These are phyloP conservation scores for Pascua sp. DNA, from an alignment of 1,284 basidiomycete species.

Conservation along the genomic window DNA sequence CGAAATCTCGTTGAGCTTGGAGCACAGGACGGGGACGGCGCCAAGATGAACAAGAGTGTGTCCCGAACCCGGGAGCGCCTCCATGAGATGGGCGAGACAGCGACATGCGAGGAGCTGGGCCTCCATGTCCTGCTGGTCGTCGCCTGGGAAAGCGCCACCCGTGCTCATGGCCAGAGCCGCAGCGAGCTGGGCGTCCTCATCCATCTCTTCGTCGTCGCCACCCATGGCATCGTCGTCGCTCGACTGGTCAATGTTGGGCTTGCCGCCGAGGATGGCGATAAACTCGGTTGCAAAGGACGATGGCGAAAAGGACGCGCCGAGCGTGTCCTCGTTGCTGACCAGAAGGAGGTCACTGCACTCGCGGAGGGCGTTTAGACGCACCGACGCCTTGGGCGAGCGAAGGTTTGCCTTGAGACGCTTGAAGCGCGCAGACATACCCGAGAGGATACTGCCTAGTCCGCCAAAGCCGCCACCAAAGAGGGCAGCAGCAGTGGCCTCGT, in stretches of 20 bases:
- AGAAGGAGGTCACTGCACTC: constrained; percentile 92
- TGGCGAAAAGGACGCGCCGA: constrained; percentile 82
- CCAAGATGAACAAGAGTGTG: constrained; percentile 93
- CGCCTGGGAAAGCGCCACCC: constrained; percentile 35
- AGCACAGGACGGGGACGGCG: constrained; percentile 89
- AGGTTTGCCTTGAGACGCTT: constrained; percentile 87
- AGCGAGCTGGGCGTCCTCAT: constrained; percentile 79
- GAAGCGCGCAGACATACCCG: constrained; percentile 74
- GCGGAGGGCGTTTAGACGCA: constrained; percentile 82
- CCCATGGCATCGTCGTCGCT: constrained; percentile 45
- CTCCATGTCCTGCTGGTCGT: constrained; percentile 62
- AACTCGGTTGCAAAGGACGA: constrained; percentile 90
- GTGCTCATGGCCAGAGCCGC: constrained; percentile 64
- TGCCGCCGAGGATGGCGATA: constrained; percentile 85
- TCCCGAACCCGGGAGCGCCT: constrained; percentile 87
- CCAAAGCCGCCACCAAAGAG: constrained; percentile 54
- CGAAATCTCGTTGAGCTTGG: constrained; percentile 89
- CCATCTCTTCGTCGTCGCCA: constrained; percentile 46
- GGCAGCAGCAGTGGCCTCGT: constrained; percentile 71
- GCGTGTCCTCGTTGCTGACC: constrained; percentile 94
- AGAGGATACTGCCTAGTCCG: constrained; percentile 79
- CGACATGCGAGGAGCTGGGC: constrained; percentile 89
- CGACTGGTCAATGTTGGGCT: constrained; percentile 45
- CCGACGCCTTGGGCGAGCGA: constrained; percentile 73
- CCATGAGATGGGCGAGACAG: constrained; percentile 93